Evolutionary conservation across 345 rosid species (phyloP), one percentile per base, ranked within the genome.

Genomic region (Lenwebbia sp.): DNA sequence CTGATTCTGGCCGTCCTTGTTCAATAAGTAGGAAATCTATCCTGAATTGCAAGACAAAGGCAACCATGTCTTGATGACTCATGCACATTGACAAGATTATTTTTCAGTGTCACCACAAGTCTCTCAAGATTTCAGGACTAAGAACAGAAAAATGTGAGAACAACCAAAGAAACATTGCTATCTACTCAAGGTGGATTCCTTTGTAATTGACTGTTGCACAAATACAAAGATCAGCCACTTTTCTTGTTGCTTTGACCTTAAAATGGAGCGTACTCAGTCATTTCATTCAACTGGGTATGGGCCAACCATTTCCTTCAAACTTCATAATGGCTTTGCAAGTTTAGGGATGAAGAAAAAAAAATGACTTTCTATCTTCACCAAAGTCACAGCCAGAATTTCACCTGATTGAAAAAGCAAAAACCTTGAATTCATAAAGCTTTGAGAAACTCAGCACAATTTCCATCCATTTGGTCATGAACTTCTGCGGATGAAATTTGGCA

Each of bases 371-470:
- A 70, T 70, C 78, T 70, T 33, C 78, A 70, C 47, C 47, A 19
- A 2, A 65, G 76, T 33, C 91, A 75, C 54, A 91, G 90, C 86
- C 90, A 90, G 47, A 70, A 70, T 70, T 70, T 70, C 6, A 4
- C 47, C 25, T 70, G 25, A 10, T 7, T 7, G 33, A 62, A 70
- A 21, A 21, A 21, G 25, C 25, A 37, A 70, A 33, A 70, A 5
- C 78, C 12, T 17, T 65, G 1, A 70, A 5, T 12, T 33, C 3
- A 70, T 70, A 12, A 37, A 19, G 78, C 78, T 70, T 70, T 70
- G 25, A 70, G 47, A 70, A 9, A 70, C 3, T 33, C 47, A 33
- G 78, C 4, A 15, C 75, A 62, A 62, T 62, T 62, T 9, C 75
- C 75, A 3, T 30, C 1, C 30, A 62, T 62, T 62, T 30, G 17